Base-by-base conservation (phyloP, 768 basidiomycete genomes). In the Leucogyrophana mollusca region DNA sequence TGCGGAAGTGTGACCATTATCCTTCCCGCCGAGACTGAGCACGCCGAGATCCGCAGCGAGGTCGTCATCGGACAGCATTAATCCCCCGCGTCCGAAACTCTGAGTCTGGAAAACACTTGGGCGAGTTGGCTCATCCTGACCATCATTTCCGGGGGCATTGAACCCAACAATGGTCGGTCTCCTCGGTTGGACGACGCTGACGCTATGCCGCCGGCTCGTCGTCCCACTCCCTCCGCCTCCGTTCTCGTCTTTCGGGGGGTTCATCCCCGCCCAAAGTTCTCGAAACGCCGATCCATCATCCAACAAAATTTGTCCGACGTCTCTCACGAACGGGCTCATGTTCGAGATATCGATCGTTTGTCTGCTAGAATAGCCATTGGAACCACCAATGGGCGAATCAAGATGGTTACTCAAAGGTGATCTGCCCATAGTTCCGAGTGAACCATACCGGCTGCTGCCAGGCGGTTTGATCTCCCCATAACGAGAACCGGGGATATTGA, bases 311-410 rank as follows among this genome's bases (percentile, higher is more conserved):
- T 86, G 82, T 5, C 80, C 82, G 14, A 92, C 85, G 61, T 93
- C 88, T 18, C 90, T 73, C n/a, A 88, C 79, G 60, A 93, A 92
- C 0, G 90, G 90, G 52, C 80, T 83, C 78, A 89, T 87, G 61
- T 91, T 92, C 23, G 87, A 86, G 34, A 79, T 65, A 64, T 90
- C 77, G 18, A 65, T 64, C 24, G 72, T 58, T 48, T 73, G 68
- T 52, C 66, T 65, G 53, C 51, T 69, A 46, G 71, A 67, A 65
- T 69, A 68, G 56, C 73, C 77, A 65, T 77, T 79, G 57, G 71
- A 66, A 49, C 62, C 60, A 55, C 71, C 71, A 56, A 71, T 65
- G 50, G 73, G 71, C 37, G 75, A 77, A 57, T 77, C 78, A 51
- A 70, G 63, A 51, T 67, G 65, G 52, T 76, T 72, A 68, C 76